Conservation (phyloP, 805 yeast genomes). For the Clavispora carvajalis region DNA sequence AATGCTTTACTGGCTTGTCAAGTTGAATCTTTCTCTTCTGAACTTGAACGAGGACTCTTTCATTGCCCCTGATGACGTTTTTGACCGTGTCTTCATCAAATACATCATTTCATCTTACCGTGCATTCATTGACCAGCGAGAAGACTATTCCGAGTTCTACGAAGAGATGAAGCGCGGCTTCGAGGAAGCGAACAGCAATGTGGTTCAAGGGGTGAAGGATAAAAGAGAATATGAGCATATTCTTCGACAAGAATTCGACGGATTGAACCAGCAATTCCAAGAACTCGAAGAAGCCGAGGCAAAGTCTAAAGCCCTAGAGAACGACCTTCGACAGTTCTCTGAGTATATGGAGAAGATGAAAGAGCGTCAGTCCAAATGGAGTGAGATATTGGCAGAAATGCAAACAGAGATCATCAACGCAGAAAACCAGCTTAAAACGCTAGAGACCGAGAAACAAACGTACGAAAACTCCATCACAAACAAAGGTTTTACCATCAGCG, state of each 20-base stretch:
- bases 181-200: constrained; percentile 43
- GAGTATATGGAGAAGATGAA: constrained; percentile 68
- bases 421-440: constrained; percentile 35
- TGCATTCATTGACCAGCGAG: constrained; percentile 58
- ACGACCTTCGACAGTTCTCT: constrained; percentile 64
- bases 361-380: constrained; percentile 63
- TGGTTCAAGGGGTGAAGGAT: constrained; percentile 41
- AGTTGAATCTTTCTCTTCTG: constrained; percentile 38
- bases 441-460: constrained; percentile 37
- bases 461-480: constrained; percentile 37
- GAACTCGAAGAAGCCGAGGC: constrained; percentile 44
- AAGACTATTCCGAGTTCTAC: constrained; percentile 52
- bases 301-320: constrained; percentile 58
- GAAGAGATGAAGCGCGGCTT: constrained; percentile 54
- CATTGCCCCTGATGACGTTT: constrained; percentile 38
- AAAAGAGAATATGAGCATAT: constrained; percentile 37
- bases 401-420: constrained; percentile 46
- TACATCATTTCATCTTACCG: constrained; percentile 66
- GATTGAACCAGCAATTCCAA: constrained; percentile 40
- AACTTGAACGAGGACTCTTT: constrained; percentile 22
- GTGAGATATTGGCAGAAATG: constrained; percentile 50
- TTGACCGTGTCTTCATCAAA: constrained; percentile 49
- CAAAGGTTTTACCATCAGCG: constrained; percentile 59
- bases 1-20: constrained; percentile 76
- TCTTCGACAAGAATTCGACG: constrained; percentile 36